Conservation (phyloP, 2,329 filamentous ascomycete species). For the Xenoacremonium recifei region DNA sequence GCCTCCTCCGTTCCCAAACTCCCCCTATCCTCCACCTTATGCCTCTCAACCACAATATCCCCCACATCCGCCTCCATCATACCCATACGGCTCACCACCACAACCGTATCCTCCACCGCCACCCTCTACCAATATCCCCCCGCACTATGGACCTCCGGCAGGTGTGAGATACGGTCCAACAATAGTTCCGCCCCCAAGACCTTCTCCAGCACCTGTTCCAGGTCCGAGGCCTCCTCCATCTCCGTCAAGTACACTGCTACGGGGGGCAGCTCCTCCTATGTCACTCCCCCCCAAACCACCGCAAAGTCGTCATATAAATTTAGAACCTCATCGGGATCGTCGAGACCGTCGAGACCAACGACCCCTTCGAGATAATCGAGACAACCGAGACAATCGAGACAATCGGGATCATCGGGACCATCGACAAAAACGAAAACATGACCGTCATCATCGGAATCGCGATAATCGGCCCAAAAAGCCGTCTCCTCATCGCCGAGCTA, state of each 20-base stretch:
- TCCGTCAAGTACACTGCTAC: too few species aligned
- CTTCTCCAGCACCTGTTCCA: conserved; percentile 13
- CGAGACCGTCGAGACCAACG: conserved; percentile 31
- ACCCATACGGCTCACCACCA: conserved; percentile 7
- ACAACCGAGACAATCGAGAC: conserved; percentile 27
- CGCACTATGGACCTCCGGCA: conserved; percentile 16
- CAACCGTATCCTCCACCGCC: conserved; percentile 18
- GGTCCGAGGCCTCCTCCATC: conserved; percentile 12
- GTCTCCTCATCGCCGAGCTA: conserved; percentile 14
- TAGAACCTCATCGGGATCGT: conserved; percentile 27
- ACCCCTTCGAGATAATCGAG: conserved; percentile 29
- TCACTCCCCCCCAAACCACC: conserved; percentile 33
- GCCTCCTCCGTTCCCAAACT: background rate
- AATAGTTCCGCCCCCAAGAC: background rate
- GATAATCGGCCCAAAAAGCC: conserved; percentile 28
- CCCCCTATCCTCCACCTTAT: conserved; percentile 1
- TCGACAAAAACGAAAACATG: conserved; percentile 30
- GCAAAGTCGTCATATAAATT: conserved; percentile 24
- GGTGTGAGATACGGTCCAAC: conserved; percentile 4
- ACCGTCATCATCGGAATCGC: conserved; percentile 30
- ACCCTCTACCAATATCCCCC: conserved; percentile 16
- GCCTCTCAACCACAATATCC: conserved; percentile 1
- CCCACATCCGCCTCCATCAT: conserved; percentile 2
- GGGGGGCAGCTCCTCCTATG: conserved; percentile 11
- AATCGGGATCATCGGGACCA: conserved; percentile 28